phyloP scores from a whole-genome alignment of 495 filamentous ascomycete genomes.

The Hypomontagnella monticulosa region DNA sequence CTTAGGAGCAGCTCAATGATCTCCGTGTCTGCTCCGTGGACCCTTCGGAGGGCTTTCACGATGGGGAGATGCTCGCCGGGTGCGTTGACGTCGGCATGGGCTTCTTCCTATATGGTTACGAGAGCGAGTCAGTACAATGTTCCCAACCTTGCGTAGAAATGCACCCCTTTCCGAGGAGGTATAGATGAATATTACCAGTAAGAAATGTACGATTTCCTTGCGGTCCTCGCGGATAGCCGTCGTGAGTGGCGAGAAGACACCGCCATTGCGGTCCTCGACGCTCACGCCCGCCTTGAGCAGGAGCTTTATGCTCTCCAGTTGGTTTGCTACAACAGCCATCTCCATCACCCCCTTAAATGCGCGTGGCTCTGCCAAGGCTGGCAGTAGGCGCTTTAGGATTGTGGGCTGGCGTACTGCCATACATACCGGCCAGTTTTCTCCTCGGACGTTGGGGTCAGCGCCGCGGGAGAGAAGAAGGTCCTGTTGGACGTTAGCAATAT shows the following conservation, averaged over 20 bases:
- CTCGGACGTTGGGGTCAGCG: slow-evolving; percentile 61
- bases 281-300: slow-evolving; percentile 59
- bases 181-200: slow-evolving; percentile 45
- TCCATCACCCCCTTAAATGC: slow-evolving; percentile 65
- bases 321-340: slow-evolving; percentile 62
- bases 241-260: slow-evolving; percentile 64
- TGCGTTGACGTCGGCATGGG: slow-evolving; percentile 60
- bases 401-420: slow-evolving; percentile 61
- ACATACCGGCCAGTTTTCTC: slow-evolving; percentile 65
- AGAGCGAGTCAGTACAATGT: slow-evolving; percentile 2
- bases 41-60: slow-evolving; percentile 62
- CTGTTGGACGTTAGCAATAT: slow-evolving; percentile 9
- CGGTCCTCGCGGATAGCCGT: slow-evolving; percentile 64
- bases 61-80: slow-evolving; percentile 65
- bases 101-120: slow-evolving; percentile 47
- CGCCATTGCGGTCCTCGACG: slow-evolving; percentile 66
- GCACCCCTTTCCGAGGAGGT: background rate
- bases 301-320: slow-evolving; percentile 55
- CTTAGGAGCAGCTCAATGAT: slow-evolving; percentile 59
- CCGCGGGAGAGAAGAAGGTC: slow-evolving; percentile 60
- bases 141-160: background rate
- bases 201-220: slow-evolving; percentile 58
- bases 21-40: slow-evolving; percentile 57
- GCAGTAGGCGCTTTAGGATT: slow-evolving; percentile 58
- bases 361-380: slow-evolving; percentile 53